Conservation (phyloP, 306 rosid species). For the Cicer cuneatum region DNA sequence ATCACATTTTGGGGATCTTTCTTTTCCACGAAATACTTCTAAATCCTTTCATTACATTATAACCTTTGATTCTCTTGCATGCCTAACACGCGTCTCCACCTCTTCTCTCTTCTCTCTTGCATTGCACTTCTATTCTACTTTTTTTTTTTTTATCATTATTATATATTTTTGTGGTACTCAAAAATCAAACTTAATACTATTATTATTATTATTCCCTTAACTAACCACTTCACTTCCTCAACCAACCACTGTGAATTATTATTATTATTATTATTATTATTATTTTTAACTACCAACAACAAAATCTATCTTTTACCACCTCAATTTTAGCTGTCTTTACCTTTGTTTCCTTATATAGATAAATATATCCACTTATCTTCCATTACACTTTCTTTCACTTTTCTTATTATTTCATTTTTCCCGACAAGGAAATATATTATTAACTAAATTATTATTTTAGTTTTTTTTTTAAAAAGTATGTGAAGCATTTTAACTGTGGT, state of each 20-base stretch:
- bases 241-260: conserved; percentile 1
- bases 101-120: background rate
- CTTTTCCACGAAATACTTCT: conserved; percentile 2
- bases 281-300: conserved; percentile 42
- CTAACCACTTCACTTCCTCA: conserved; percentile 28
- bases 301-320: conserved; percentile 53
- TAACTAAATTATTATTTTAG: background rate
- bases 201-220: background rate
- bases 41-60: conserved; percentile 8
- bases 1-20: conserved; percentile 1
- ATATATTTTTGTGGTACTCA: conserved; percentile 8
- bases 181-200: too few relatives aligned
- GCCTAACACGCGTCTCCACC: conserved; percentile 55
- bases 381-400: conserved; percentile 42
- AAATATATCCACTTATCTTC: conserved; percentile 42
- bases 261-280: background rate
- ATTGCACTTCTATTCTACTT: background rate
- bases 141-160: background rate
- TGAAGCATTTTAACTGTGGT: too few relatives aligned
- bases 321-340: conserved; percentile 42
- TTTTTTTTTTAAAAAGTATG: too few relatives aligned
- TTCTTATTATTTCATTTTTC: conserved; percentile 7
- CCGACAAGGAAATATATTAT: background rate
- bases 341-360: conserved; percentile 40
- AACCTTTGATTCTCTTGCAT: conserved; percentile 56